Percentiles rank a stretch among this genome's conserved stretches.
Conservation (phyloP, 345 rosid genomes). For the Schrenkiella parvula region DNA sequence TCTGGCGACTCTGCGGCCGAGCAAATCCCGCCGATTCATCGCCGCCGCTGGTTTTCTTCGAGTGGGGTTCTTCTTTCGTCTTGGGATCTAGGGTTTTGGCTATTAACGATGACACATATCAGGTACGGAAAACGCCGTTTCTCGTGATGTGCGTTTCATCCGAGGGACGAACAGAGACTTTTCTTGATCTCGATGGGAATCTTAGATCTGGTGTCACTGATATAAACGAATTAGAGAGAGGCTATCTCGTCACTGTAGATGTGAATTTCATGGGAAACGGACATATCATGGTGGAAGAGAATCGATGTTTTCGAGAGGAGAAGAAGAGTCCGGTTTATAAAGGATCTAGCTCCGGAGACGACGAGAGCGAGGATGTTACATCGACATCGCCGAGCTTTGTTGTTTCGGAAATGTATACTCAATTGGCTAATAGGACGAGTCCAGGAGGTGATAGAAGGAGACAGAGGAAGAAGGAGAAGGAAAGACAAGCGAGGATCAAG, state of each 20-base stretch:
- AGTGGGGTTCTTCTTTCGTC: conserved; percentile 79
- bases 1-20: conserved; percentile 88
- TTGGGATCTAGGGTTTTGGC: conserved; percentile 62
- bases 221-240: conserved; percentile 31
- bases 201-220: conserved; percentile 4
- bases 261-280: conserved; percentile 63
- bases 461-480: conserved; percentile 79
- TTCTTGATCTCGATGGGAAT: conserved; percentile 53
- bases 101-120: conserved; percentile 37
- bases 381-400: conserved; percentile 47
- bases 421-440: conserved; percentile 71
- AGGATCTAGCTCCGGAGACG: conserved; percentile 46
- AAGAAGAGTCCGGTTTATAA: conserved; percentile 24
- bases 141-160: conserved; percentile 53
- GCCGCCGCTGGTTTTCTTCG: conserved; percentile 66
- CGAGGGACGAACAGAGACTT: conserved; percentile 49
- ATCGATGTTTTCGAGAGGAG: conserved; percentile 18
- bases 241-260: conserved; percentile 52
- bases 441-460: conserved; percentile 68
- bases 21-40: conserved; percentile 29
- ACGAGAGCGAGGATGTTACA: conserved; percentile 40
- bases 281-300: conserved; percentile 75
- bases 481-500: conserved; percentile 55
- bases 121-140: conserved; percentile 58
- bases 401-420: conserved; percentile 65